Evolutionary conservation across 176 grass and related monocot species (phyloP).

Genomic region (Avena insularis): DNA sequence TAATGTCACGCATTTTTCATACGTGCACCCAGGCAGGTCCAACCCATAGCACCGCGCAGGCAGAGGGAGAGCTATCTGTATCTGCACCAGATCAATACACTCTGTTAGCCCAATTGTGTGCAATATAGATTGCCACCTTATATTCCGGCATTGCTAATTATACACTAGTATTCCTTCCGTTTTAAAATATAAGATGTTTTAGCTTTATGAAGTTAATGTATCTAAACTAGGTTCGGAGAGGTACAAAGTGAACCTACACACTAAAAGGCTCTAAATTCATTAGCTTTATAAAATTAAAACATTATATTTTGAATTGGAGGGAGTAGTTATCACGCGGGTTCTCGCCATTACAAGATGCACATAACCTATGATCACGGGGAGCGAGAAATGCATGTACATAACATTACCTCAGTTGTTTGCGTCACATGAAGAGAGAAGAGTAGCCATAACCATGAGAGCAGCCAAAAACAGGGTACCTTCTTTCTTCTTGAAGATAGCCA

Average conservation of each 20-base stretch:
- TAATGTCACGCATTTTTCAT: background rate
- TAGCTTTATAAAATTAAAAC: no score
- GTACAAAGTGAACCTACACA: no score
- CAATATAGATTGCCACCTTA: background rate
- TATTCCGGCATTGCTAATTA: background rate
- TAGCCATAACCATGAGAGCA: background rate
- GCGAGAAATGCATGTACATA: background rate
- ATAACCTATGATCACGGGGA: no score
- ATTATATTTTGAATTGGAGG: no score
- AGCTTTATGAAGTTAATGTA: no score
- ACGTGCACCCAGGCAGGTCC: background rate
- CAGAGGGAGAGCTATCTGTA: background rate
- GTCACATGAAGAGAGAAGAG: background rate
- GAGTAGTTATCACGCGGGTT: background rate
- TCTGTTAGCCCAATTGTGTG: background rate
- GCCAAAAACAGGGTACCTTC: background rate
- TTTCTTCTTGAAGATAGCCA: background rate
- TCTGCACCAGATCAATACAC: background rate
- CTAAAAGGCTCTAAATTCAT: no score
- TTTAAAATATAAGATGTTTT: no score
- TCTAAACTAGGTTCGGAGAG: no score
- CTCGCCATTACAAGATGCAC: background rate
- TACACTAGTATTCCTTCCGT: background rate
- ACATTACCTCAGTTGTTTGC: background rate
- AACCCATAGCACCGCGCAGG: background rate